Evolutionary conservation across 1,139 yeast species (phyloP).

Genomic region (Arxiozyma bovina): DNA sequence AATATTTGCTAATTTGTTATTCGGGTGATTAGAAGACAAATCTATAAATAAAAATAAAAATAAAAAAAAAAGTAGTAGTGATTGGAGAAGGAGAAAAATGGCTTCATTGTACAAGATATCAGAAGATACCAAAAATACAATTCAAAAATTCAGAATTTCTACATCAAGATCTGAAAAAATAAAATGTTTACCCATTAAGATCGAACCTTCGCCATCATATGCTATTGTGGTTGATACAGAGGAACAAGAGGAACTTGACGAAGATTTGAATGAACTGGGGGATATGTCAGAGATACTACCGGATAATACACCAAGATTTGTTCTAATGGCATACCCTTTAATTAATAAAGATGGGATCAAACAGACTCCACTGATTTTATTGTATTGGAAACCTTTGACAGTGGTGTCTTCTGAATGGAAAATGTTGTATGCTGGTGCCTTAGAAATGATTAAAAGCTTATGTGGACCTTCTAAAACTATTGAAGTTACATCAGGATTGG

Average conservation of each 20-base stretch:
- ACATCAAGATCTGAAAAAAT: slow-evolving; percentile 57
- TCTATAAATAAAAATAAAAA: neutral
- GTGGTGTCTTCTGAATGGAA: slow-evolving; percentile 60
- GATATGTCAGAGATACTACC: slow-evolving; percentile 71
- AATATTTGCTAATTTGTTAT: too few species aligned
- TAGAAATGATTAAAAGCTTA: slow-evolving; percentile 65
- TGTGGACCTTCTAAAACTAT: slow-evolving; percentile 43
- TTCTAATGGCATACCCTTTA: slow-evolving; percentile 71
- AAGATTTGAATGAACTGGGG: slow-evolving; percentile 33
- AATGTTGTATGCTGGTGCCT: slow-evolving; percentile 87
- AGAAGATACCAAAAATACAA: slow-evolving; percentile 50
- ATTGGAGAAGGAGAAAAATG: slow-evolving; percentile 10
- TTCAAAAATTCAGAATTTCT: slow-evolving; percentile 63
- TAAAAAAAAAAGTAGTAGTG: neutral
- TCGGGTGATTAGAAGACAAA: too few species aligned
- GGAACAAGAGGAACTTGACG: slow-evolving; percentile 37
- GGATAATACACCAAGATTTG: slow-evolving; percentile 69
- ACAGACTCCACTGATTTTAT: slow-evolving; percentile 62
- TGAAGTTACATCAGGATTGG: slow-evolving; percentile 29
- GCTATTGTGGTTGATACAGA: slow-evolving; percentile 43
- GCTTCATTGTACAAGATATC: slow-evolving; percentile 48
- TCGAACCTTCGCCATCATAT: slow-evolving; percentile 43
- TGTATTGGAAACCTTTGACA: slow-evolving; percentile 83
- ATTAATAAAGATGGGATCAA: slow-evolving; percentile 62
- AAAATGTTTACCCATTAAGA: slow-evolving; percentile 48